These are phyloP conservation scores for Yamadazyma jaroonii DNA, from an alignment of 1,139 yeast genomes.

Conservation along the genomic window DNA sequence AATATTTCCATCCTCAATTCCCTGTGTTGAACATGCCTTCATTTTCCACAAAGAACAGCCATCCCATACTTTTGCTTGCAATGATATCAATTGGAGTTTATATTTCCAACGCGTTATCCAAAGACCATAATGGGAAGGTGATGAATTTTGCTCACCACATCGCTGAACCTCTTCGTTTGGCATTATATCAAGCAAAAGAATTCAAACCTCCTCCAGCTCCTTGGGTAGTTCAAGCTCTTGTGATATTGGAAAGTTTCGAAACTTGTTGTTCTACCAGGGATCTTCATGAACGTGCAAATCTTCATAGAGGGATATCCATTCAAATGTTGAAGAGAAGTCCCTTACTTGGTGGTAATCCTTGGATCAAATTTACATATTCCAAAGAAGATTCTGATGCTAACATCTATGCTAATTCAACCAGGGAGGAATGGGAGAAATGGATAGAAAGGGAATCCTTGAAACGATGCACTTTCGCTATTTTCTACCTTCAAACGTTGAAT, in stretches of 20 bases:
- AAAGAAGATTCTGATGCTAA: not conserved
- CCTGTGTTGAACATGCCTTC: conserved; percentile 64
- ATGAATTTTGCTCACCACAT: conserved; percentile 31
- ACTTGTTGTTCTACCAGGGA: conserved; percentile 57
- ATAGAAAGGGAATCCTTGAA: conserved; percentile 76
- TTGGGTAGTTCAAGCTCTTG: conserved; percentile 66
- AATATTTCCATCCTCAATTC: conserved; percentile 58
- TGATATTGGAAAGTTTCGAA: conserved; percentile 65
- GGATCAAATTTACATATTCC: conserved; percentile 5
- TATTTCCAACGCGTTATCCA: conserved; percentile 20
- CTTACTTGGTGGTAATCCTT: conserved; percentile 67
- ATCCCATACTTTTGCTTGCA: conserved; percentile 52
- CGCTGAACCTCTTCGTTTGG: conserved; percentile 63
- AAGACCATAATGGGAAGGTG: conserved; percentile 13
- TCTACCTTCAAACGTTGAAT: conserved; percentile 74
- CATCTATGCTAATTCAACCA: conserved; percentile 11
- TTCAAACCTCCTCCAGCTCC: conserved; percentile 59
- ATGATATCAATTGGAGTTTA: conserved; percentile 59
- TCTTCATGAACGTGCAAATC: conserved; percentile 70
- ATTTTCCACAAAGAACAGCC: conserved; percentile 50
- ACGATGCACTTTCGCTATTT: conserved; percentile 75
- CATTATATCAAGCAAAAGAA: conserved; percentile 56
- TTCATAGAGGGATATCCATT: conserved; percentile 75
- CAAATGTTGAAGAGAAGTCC: conserved; percentile 73
- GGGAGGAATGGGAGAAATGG: conserved; percentile 48